Base-by-base conservation (phyloP, 176 grass and related monocot genomes). In the Oryza coarctata region DNA sequence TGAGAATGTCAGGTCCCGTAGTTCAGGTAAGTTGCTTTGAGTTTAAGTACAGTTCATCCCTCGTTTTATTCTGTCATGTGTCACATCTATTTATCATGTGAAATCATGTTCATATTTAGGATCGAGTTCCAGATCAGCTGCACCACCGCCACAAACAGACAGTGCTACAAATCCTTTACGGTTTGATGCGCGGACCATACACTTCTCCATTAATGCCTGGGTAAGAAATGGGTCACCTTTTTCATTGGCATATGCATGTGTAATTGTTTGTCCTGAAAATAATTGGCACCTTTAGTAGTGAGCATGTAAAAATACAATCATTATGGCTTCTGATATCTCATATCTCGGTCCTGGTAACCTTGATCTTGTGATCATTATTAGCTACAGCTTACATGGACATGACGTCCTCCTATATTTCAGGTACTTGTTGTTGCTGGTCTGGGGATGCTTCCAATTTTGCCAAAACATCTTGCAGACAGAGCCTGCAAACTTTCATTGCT, bases 141-240 rank as follows among this genome's bases (percentile, higher is more conserved):
- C 81, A 5, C 61, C 78, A 1, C 66, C 71, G 33, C 45, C 22
- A 74, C 87, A 80, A 67, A 55, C 83, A 58, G 58, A 65, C 2
- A 76, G 71, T 43, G 78, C 62, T 83, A 81, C 83, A 73, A 88
- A 79, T 40, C 78, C 92, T n/a, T 84, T 95, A 73, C 73, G 87
- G 49, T 78, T 95, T 10, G 90, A 98, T 86, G 72, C 71, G 35
- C 72, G 75, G 58, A 87, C 90, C 82, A 89, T 98, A 82, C 92
- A 91, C 88, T 95, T 98, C 90, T 87, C 90, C 70, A 72, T 94
- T 47, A 89, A 95, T 75, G 96, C 93, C 63, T 98, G 92, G 96
- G 96, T 98, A 94, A 83, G 73, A 13, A 82, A 63, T 26, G 25
- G n/a, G 3, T 1, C 36, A 43, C 4, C 34, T 33, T 80, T 64